Evolutionary conservation across 1,284 basidiomycete species (phyloP), one percentile per base, ranked within the genome.

Genomic region (Ustilago nuda): DNA sequence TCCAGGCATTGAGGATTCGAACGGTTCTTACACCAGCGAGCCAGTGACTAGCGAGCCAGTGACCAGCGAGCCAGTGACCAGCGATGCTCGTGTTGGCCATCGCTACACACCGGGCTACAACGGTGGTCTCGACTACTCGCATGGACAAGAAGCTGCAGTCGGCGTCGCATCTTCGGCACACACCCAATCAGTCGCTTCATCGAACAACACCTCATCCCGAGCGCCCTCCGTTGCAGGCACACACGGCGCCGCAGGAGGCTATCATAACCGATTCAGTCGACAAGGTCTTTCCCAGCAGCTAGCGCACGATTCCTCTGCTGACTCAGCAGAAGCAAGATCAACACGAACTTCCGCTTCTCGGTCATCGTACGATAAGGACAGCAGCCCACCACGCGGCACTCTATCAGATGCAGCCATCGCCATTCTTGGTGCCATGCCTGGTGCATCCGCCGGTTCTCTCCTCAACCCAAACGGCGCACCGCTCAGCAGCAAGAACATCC

Each of bases 401-500:
- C 61, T 81, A 32, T 77, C 77, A 13, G 80, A 82, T 50, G 56
- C 70, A 23, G 74, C 66, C 8, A 81, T 81, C 19, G 69, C 71
- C 8, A 61, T 62, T n/a, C 48, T 81, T 7, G 79, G 79, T 27
- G 72, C 79, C 6, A 65, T 73, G 48, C 78, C 75, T 9, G 79
- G 78, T 27, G 60, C 61, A 8, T 56, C 60, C 5, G 65, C 79
- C 4, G 55, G 55, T 56, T 72, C 51, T 78, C 76, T 45, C 11
- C 72, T 79, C 33, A 76, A 79, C 32, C 50, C 78, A 3, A 69
- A 78, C 41, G 82, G 82, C n/a, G 57, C 74, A 12, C 72, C 81
- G 2, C 70, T 81, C 50, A 80, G 75, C 62, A 79, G 75, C 46
- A 87, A 87, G 51, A 84, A 81, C 33, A 84, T 87, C 46, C 82